Evolutionary conservation across 2,329 filamentous ascomycete species (phyloP), one percentile per base, ranked within the genome.

Genomic region (Aspergillus fumigatus): DNA sequence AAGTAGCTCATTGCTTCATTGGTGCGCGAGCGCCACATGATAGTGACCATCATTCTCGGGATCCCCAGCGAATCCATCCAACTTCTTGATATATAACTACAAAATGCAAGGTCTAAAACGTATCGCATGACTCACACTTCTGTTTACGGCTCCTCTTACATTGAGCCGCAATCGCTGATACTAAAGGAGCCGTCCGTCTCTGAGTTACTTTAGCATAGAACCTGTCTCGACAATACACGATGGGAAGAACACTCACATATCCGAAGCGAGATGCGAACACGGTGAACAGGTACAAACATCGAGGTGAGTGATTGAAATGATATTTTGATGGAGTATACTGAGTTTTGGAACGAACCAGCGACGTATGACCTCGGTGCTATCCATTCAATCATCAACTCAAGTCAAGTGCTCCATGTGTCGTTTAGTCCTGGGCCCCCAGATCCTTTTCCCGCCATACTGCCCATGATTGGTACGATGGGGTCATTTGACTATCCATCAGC

Each of bases 401-500:
- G 83, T n/a, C 85, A 84, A 40, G 82, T 95, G 51, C 80, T 94
- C 17, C 87, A 95, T 75, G 86, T 95, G 65, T 91, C 90, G 61
- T 95, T 95, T 80, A 84, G 81, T 51, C 79, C 82, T 1, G 77
- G 79, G 4, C 75, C 80, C 0, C 75, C 79, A 48, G 83, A 85
- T 53, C 86, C 88, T 1, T 94, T 92, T 68, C 90, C 90, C 3
- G 83, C 85, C 52, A 86, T 88, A 53, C 80, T 96, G 1, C 91
- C 91, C 59, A 93, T 95, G 90, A 89, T 95, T 66, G 90, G 89
- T 52, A 86, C 89, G 65, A 88, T 94, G 81, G 89, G 85, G 11
- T 89, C 86, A 25, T 94, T 87, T 69, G 79, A 79, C 8, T 76
- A 77, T 57, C 87, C 87, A 4, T 86, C 82, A 53, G 80, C 84